phyloP scores from a whole-genome alignment of 2,329 filamentous ascomycete species.

The Ascochyta koolunga region DNA sequence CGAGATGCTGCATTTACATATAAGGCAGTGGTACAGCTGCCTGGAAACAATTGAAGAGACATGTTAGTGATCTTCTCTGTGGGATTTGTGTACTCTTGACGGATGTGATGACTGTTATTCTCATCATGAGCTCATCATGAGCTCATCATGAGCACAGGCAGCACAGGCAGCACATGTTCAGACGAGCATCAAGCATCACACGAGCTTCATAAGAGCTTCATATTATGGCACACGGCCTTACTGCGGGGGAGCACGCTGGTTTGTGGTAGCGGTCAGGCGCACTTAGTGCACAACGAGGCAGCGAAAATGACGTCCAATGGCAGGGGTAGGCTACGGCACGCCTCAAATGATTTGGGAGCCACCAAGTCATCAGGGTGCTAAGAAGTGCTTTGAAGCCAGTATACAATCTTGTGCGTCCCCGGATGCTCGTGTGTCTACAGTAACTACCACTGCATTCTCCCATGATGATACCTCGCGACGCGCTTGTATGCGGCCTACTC shows the following conservation, averaged over 20 bases:
- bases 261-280: slow-evolving; percentile 12
- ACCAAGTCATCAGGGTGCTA: slow-evolving; percentile 28
- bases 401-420: slow-evolving; percentile 23
- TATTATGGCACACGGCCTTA: neutral
- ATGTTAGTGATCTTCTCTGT: neutral
- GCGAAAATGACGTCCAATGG: slow-evolving; percentile 33
- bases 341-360: slow-evolving; percentile 8
- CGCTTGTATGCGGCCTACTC: slow-evolving; percentile 37
- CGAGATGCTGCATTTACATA: slow-evolving; percentile 10
- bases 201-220: no score
- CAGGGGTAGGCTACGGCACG: slow-evolving; percentile 25
- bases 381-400: slow-evolving; percentile 10
- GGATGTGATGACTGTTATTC: neutral
- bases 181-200: neutral
- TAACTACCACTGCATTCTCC: neutral
- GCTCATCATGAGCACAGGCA: neutral
- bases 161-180: no score
- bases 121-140: neutral
- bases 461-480: slow-evolving; percentile 34
- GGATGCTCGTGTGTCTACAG: slow-evolving; percentile 11
- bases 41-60: slow-evolving; percentile 6
- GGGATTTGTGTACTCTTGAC: neutral
- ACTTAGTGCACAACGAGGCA: slow-evolving; percentile 8
- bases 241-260: neutral
- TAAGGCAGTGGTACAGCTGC: slow-evolving; percentile 6